phyloP scores from a whole-genome alignment of 169 alveolate species.

The Plasmodium yoelii region DNA sequence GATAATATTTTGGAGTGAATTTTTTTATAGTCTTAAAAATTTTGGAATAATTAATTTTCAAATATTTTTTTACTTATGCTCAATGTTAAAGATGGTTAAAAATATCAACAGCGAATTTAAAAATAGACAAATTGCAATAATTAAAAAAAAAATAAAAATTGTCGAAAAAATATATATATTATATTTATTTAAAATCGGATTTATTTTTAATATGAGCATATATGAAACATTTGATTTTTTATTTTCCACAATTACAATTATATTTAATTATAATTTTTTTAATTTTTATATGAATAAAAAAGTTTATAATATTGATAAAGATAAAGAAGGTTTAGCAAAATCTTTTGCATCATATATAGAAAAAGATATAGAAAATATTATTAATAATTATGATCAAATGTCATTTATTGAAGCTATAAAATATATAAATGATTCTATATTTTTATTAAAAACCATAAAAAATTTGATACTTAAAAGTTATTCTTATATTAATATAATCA shows the following conservation, averaged over 20 bases:
- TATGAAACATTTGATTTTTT: conserved; percentile 56
- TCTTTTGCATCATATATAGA: conserved; percentile 15
- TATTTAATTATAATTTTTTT: conserved; percentile 45
- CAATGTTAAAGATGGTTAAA: conserved; percentile 3
- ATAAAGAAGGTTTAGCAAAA: background rate
- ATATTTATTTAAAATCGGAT: conserved; percentile 33
- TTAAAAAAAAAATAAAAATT: conserved; percentile 27
- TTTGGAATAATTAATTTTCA: conserved; percentile 40
- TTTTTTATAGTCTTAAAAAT: conserved; percentile 19
- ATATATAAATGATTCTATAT: conserved; percentile 32
- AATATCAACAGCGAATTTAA: background rate
- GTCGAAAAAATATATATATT: conserved; percentile 34
- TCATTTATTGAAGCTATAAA: conserved; percentile 39
- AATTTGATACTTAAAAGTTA: conserved; percentile 35
- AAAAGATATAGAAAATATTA: conserved; percentile 16
- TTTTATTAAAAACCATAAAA: conserved; percentile 25
- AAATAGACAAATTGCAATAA: too few relatives aligned
- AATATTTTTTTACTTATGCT: conserved; percentile 45
- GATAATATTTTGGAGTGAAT: conserved; percentile 34
- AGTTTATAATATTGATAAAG: conserved; percentile 21
- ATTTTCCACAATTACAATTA: background rate
- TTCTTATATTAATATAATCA: conserved; percentile 33
- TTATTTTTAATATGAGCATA: conserved; percentile 37
- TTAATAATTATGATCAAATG: conserved; percentile 18
- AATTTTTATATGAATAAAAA: conserved; percentile 36